Evolutionary conservation across 129 eudicot genomes (phyloP).

Genomic region (Oenanthe sinensis): DNA sequence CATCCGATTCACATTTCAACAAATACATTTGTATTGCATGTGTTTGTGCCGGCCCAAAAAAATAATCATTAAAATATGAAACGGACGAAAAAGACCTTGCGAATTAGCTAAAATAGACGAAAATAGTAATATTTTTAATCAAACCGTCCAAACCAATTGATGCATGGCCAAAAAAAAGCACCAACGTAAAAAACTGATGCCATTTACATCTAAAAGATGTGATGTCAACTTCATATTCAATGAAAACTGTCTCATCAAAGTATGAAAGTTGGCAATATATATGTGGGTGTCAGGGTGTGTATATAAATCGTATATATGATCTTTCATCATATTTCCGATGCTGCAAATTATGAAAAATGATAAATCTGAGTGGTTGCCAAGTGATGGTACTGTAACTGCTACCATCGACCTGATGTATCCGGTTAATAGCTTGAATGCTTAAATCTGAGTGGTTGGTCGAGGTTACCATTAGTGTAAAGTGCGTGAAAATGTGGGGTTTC

Average conservation of each 20-base stretch:
- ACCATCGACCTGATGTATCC: not conserved
- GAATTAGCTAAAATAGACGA: not conserved
- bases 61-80: not conserved
- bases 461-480: not conserved
- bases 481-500: not conserved
- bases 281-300: not conserved
- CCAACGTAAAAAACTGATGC: not conserved
- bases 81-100: not conserved
- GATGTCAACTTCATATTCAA: not conserved
- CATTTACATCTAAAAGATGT: not conserved
- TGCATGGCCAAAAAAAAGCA: not conserved
- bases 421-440: not conserved
- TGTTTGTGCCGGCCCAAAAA: not conserved
- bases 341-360: not conserved
- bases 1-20: no score
- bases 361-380: no score
- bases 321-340: not conserved
- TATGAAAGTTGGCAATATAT: not conserved
- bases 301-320: not conserved
- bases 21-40: no score
- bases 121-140: not conserved
- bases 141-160: not conserved
- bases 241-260: slow-evolving; percentile 1
- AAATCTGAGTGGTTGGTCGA: not conserved
- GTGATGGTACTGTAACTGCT: not conserved